Evolutionary conservation across 1,284 basidiomycete genomes (phyloP).

Genomic region (Irpex sp.): DNA sequence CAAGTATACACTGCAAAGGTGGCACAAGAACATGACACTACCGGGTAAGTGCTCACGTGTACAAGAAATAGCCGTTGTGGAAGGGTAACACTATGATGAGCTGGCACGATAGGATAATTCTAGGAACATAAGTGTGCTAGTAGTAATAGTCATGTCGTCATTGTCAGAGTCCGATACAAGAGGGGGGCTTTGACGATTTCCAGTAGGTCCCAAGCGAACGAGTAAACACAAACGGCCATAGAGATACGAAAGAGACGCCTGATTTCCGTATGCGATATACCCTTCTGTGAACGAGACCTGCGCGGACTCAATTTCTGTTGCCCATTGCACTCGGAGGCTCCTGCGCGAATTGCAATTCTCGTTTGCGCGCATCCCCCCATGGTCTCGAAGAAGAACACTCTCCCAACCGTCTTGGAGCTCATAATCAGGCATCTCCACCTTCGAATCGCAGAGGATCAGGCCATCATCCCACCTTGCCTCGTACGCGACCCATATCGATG

Average conservation of each 20-base stretch:
- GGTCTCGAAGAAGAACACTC: background rate
- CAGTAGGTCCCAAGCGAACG: background rate
- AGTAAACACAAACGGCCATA: background rate
- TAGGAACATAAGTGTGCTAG: too few species aligned
- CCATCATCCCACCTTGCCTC: background rate
- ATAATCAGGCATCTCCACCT: background rate
- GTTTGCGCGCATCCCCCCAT: background rate
- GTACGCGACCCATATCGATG: constrained; percentile 13
- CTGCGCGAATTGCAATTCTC: background rate
- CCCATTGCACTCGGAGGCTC: background rate
- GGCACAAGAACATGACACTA: too few species aligned
- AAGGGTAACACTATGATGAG: too few species aligned
- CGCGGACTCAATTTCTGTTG: background rate
- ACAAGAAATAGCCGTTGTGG: too few species aligned
- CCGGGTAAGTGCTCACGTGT: too few species aligned
- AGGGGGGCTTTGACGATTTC: background rate
- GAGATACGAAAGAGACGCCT: background rate
- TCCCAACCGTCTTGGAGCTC: background rate
- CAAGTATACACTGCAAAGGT: too few species aligned
- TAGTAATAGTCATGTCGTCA: too few species aligned
- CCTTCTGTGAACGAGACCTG: background rate
- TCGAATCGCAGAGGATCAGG: background rate
- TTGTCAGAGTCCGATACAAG: too few species aligned
- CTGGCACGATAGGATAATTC: too few species aligned
- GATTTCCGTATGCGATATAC: background rate